Percentiles rank a stretch among this genome's conserved stretches.
Evolutionary conservation across 1,284 basidiomycete genomes (phyloP).

Genomic region (Sanghuangporus baumii): DNA sequence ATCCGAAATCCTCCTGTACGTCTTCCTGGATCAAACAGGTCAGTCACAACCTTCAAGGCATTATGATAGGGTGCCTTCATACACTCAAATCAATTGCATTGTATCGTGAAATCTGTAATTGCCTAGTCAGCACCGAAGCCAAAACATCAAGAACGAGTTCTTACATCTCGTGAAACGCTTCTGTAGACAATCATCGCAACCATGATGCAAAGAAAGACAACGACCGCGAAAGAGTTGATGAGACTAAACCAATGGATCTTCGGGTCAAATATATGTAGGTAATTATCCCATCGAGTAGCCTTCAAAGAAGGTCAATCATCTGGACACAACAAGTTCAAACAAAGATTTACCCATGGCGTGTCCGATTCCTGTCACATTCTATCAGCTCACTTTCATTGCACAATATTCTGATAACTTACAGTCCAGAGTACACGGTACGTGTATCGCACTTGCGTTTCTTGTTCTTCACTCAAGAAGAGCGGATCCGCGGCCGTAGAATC

Average conservation of each 20-base stretch:
- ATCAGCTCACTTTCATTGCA: slow-evolving; percentile 4
- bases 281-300: slow-evolving; percentile 96
- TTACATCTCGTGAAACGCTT: slow-evolving; percentile 83
- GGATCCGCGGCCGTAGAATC: slow-evolving; percentile 30
- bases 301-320: slow-evolving; percentile 28
- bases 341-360: slow-evolving; percentile 65
- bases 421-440: slow-evolving; percentile 89
- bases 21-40: slow-evolving; percentile 61
- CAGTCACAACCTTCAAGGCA: not conserved
- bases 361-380: slow-evolving; percentile 58
- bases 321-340: slow-evolving; percentile 25
- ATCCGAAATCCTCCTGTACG: slow-evolving; percentile 97
- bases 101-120: slow-evolving; percentile 83
- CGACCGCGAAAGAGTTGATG: slow-evolving; percentile 90
- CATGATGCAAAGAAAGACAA: slow-evolving; percentile 88
- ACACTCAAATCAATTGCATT: slow-evolving; percentile 91
- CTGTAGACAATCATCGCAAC: slow-evolving; percentile 88
- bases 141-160: slow-evolving; percentile 40
- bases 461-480: slow-evolving; percentile 58
- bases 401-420: slow-evolving; percentile 37
- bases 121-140: slow-evolving; percentile 29
- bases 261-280: slow-evolving; percentile 78
- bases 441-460: slow-evolving; percentile 71
- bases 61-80: slow-evolving; percentile 22
- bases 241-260: slow-evolving; percentile 90